phyloP scores from a whole-genome alignment of 345 rosid genomes.

The Eucalyptus regnans region DNA sequence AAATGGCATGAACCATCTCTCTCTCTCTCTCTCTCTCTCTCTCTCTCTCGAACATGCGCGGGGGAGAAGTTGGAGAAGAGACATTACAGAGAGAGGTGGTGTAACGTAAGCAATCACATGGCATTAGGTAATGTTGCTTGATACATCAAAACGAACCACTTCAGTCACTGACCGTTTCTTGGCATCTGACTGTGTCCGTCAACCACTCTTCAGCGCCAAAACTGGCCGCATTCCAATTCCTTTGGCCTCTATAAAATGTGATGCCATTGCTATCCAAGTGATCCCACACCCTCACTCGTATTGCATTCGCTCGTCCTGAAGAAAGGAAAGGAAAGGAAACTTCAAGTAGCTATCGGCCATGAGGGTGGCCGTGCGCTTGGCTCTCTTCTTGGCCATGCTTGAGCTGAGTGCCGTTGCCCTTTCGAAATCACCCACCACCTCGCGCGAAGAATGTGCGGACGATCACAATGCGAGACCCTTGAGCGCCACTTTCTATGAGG shows the following conservation, averaged over 20 bases:
- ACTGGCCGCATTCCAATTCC: neutral
- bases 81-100: neutral
- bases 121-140: neutral
- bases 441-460: constrained; percentile 33
- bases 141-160: neutral
- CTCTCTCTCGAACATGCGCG: neutral
- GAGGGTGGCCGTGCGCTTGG: neutral
- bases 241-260: neutral
- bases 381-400: neutral
- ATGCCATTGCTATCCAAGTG: neutral
- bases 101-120: neutral
- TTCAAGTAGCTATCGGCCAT: neutral
- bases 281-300: neutral
- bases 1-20: neutral
- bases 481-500: constrained; percentile 29
- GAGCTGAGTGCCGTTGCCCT: neutral
- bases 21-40: neutral
- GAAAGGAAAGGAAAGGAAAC: neutral
- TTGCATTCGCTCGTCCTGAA: neutral
- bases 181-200: neutral
- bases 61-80: neutral
- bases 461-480: constrained; percentile 27
- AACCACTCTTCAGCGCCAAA: neutral
- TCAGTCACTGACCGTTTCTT: neutral
- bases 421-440: constrained; percentile 3